These are phyloP conservation scores for Pseudomassariella vexata DNA, from an alignment of 2,329 filamentous ascomycete species.

Conservation along the genomic window DNA sequence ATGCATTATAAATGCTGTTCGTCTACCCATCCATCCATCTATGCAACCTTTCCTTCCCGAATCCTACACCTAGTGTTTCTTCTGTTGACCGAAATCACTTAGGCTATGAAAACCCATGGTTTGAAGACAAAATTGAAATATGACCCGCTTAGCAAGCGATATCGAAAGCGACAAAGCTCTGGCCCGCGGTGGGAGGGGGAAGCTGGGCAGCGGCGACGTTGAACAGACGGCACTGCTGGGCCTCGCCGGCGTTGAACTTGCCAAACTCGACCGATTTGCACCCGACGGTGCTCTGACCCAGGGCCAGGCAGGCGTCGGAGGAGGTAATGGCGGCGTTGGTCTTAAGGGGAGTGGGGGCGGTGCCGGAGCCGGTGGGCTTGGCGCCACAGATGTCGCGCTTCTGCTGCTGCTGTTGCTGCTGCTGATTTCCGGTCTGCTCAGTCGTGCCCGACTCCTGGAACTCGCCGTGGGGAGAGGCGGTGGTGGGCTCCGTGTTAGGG, in stretches of 20 bases:
- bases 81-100: no score
- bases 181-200: conserved; percentile 1
- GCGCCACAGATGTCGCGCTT: conserved; percentile 3
- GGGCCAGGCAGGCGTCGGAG: conserved; percentile 5
- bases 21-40: no score
- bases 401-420: no score
- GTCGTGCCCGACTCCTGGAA: background rate
- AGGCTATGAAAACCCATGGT: no score
- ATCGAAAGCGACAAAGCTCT: conserved; percentile 3
- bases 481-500: conserved; percentile 6
- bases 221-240: conserved; percentile 3
- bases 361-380: conserved; percentile 1
- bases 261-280: conserved; percentile 3
- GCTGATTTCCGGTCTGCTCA: background rate
- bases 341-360: conserved; percentile 3
- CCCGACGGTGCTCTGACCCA: conserved; percentile 3
- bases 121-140: no score
- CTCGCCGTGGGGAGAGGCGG: conserved; percentile 1
- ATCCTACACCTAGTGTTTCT: no score
- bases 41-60: no score
- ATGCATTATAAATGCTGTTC: no score
- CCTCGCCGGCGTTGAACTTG: conserved; percentile 2
- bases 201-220: conserved; percentile 1
- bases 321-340: conserved; percentile 3
- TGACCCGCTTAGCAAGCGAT: conserved; percentile 5